Evolutionary conservation across 306 rosid genomes (phyloP).

Genomic region (Trifolium pratense): DNA sequence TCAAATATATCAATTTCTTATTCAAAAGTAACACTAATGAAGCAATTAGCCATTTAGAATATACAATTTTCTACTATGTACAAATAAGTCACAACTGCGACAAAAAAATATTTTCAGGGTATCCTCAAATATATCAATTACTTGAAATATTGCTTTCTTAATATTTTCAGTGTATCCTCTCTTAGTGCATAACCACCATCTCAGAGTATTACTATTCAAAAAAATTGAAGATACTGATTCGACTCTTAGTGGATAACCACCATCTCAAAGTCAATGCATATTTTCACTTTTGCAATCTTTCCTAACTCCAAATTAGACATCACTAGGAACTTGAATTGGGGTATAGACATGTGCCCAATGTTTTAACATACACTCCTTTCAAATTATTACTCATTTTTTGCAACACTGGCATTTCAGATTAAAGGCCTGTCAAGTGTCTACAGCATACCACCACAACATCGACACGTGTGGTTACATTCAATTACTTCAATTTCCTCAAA

Average conservation of each 20-base stretch:
- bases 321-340: not conserved
- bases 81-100: not conserved
- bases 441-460: not conserved
- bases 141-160: not conserved
- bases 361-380: not conserved
- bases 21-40: conserved; percentile 5
- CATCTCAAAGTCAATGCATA: not conserved
- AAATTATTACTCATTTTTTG: not conserved
- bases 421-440: not conserved
- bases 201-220: not conserved
- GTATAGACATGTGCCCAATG: not conserved
- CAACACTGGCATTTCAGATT: not conserved
- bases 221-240: not conserved
- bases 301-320: not conserved
- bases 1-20: not conserved
- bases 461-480: not conserved
- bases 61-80: not conserved
- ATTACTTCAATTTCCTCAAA: not conserved
- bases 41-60: conserved; percentile 15
- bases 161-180: not conserved
- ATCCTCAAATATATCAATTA: too few species aligned
- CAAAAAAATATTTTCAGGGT: too few species aligned
- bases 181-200: not conserved
- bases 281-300: not conserved
- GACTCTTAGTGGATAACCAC: too few species aligned